Evolutionary conservation across 495 filamentous ascomycete species (phyloP), one percentile per base, ranked within the genome.

Genomic region (Staphylotrichum tortipilum): DNA sequence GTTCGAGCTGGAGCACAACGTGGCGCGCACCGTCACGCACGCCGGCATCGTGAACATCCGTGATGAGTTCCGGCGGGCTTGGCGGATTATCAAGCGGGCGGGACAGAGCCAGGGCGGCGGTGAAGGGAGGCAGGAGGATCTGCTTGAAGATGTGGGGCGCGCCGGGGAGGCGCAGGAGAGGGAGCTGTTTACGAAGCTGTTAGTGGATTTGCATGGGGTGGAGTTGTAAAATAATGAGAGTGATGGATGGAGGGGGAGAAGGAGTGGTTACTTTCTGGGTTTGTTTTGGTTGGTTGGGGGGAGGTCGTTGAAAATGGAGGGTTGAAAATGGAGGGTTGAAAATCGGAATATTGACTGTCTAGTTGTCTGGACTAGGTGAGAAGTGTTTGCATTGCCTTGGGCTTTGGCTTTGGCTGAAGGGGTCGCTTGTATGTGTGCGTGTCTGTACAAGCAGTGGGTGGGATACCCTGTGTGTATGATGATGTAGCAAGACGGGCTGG

Each of bases 1-100:
- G 0, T 92, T 94, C 60, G 88, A 92, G 69, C 71, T 77, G 3
- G 79, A 82, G 38, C 87, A 92, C 64, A 92, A 94, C 56, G 82
- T 94, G 37, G 88, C 82, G 8, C 70, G 86, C 26, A 92, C 88
- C 0, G 88, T 91, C 1, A 88, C 81, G 23, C 79, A 84, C 52
- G 75, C 76, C 36, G 86, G 86, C 9, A 84, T 92, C 35, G 78
- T 81, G 0, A 73, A 81, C 4, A 91, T 92, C 42, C 71, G 85
- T 22, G 82, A 88, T 51, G 88, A 94, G 68, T 88, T 94, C 55
- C 72, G 83, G 2, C 75, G 87, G 26, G 86, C 87, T 7, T 81
- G 81, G 69, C 63, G 72, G 11, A 77, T 91, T 45, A 79, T 90
- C 47, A 8, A 18, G 14, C 3, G 18, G 19, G 18, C 36, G 23